Evolutionary conservation across 202 grass and related monocot genomes (phyloP), one percentile per base, ranked within the genome.

Genomic region (Bolboschoenoplectus hybrid): DNA sequence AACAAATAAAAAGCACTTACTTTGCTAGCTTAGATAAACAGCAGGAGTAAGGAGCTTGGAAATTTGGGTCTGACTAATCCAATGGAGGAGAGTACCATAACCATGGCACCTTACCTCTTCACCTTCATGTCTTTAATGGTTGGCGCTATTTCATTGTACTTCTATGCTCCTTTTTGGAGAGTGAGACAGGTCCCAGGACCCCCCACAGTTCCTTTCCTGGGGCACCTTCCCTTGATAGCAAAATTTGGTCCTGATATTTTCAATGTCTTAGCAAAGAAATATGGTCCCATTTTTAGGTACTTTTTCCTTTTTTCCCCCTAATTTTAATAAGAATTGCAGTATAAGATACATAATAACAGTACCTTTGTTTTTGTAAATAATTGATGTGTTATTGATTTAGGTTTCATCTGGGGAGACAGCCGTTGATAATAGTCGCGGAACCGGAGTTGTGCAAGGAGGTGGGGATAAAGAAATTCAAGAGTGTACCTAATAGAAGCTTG

Each of bases 231-330:
- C 61, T 84, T 91, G 45, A 87, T 98, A 61, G 90, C 93, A 56
- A 92, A 91, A 83, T 41, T 82, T 62, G 95, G 95, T 1, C 95
- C 95, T 3, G 90, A 95, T 56, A 81, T 95, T 74, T 82, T 93
- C 13, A 87, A 89, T 7, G 73, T 82, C 7, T 89, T 98, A 9
- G 90, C 95, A 0, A 91, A 98, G 79, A 87, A 95, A 71, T 86
- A 95, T 44, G 95, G 95, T 9, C 93, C 95, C 2, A 92, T 98
- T 70, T 98, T 95, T 81, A 92, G 95, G 95, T 97, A 87, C 81
- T 7, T 6, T 39, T 82, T 17, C 0, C 52, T 20, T 57, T 13
- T 70, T 63, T 55, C 57, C 3, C 58, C 2, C 7, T 47, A 32
- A 65, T 82, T 63, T 64, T 13, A 50, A 68, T 49, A 46, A 85